These are phyloP conservation scores for Aspergillus brasiliensis DNA, from an alignment of 2,329 filamentous ascomycete genomes.

Conservation along the genomic window DNA sequence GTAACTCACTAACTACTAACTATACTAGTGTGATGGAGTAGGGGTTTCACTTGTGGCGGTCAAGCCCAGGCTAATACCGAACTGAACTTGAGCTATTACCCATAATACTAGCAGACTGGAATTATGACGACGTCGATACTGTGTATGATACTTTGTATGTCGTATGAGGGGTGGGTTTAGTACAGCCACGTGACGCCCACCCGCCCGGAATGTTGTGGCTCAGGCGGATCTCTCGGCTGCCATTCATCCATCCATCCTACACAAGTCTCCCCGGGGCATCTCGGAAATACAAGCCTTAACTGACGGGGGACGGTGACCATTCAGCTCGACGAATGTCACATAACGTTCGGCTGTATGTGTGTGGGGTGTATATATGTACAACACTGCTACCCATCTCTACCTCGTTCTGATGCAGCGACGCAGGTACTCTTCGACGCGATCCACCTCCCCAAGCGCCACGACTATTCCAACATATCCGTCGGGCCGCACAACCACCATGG, in stretches of 20 bases:
- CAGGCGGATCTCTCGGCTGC: neutral
- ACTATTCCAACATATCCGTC: conserved; percentile 39
- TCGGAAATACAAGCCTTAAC: neutral
- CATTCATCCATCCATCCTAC: neutral
- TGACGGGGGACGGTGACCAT: neutral
- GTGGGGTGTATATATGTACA: too few relatives aligned
- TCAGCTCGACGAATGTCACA: neutral
- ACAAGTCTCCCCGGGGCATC: neutral
- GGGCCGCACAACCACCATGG: conserved; percentile 35
- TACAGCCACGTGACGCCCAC: too few relatives aligned
- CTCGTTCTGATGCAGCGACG: neutral
- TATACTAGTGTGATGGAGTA: neutral
- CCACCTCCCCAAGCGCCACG: conserved; percentile 24
- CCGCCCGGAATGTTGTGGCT: neutral
- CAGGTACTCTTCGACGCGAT: conserved; percentile 24
- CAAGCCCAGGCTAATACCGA: neutral
- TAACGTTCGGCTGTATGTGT: too few relatives aligned
- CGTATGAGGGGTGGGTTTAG: too few relatives aligned
- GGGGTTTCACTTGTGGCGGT: neutral
- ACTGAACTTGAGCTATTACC: too few relatives aligned
- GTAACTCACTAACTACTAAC: too few relatives aligned
- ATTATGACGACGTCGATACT: neutral
- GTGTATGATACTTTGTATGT: too few relatives aligned
- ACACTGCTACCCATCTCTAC: neutral
- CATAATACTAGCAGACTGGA: neutral